phyloP scores from a whole-genome alignment of 345 rosid genomes.

The Hirschfeldia incana region DNA sequence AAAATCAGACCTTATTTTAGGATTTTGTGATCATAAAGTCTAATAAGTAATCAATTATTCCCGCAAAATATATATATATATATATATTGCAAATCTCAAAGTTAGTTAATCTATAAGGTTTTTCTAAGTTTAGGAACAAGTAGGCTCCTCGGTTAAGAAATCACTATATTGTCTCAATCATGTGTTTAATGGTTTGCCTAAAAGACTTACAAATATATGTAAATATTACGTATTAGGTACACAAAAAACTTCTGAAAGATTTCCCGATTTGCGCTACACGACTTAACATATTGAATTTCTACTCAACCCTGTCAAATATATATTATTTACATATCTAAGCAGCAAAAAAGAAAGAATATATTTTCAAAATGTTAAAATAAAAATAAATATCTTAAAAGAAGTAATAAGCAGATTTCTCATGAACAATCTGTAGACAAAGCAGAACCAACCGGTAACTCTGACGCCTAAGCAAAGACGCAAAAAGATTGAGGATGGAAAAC shows the following conservation, averaged over 20 bases:
- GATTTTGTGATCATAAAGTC: neutral
- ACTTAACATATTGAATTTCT: conserved; percentile 16
- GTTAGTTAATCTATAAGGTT: neutral
- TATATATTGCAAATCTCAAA: neutral
- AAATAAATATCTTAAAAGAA: neutral
- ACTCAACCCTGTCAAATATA: conserved; percentile 7
- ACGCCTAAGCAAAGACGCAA: conserved; percentile 26
- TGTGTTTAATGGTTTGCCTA: conserved; percentile 12
- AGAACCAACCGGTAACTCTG: conserved; percentile 29
- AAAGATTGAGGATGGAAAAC: conserved; percentile 1
- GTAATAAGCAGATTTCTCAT: conserved; percentile 8
- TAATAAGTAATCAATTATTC: neutral
- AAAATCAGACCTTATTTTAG: conserved; percentile 30
- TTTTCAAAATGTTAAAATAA: neutral
- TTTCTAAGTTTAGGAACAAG: conserved; percentile 10
- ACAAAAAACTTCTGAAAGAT: neutral
- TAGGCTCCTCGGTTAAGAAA: conserved; percentile 18
- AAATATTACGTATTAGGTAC: conserved; percentile 16
- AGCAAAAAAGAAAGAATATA: neutral
- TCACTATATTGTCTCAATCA: conserved; percentile 21
- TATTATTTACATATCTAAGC: conserved; percentile 8
- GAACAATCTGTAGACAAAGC: conserved; percentile 4
- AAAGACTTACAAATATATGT: conserved; percentile 10
- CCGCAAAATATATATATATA: neutral
- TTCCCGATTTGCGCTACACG: conserved; percentile 24